Conservation (phyloP, 1,284 basidiomycete species). For the Malassezia yamatoensis region DNA sequence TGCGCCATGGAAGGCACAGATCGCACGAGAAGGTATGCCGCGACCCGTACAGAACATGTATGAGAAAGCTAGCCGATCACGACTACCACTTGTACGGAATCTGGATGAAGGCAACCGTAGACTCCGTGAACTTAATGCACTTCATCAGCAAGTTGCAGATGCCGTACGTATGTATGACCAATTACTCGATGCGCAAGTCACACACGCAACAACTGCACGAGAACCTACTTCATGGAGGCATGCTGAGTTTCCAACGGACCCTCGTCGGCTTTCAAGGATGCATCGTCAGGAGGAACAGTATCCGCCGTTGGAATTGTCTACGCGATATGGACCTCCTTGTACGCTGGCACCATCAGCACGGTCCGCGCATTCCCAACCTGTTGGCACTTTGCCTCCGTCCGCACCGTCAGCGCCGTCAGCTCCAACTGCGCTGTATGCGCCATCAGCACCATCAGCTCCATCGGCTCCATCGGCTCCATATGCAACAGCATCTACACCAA, state of each 20-base stretch:
- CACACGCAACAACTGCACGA: no score
- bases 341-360: background rate
- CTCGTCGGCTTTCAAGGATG: no score
- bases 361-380: background rate
- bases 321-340: no score
- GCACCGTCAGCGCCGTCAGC: background rate
- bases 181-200: slow-evolving; percentile 70
- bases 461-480: background rate
- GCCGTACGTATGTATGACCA: slow-evolving; percentile 82
- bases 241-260: no score
- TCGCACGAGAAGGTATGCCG: slow-evolving; percentile 6
- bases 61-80: slow-evolving; percentile 67
- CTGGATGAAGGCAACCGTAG: slow-evolving; percentile 77
- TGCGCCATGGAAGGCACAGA: slow-evolving; percentile 7
- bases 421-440: background rate
- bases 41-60: slow-evolving; percentile 52
- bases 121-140: slow-evolving; percentile 74
- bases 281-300: no score
- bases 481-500: no score
- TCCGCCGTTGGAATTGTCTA: no score
- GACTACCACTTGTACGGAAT: slow-evolving; percentile 73
- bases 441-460: background rate
- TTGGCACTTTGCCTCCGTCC: no score
- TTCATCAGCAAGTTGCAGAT: slow-evolving; percentile 85
- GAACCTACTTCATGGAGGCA: no score